phyloP scores from a whole-genome alignment of 768 basidiomycete genomes.

The Mycena epipterygia region DNA sequence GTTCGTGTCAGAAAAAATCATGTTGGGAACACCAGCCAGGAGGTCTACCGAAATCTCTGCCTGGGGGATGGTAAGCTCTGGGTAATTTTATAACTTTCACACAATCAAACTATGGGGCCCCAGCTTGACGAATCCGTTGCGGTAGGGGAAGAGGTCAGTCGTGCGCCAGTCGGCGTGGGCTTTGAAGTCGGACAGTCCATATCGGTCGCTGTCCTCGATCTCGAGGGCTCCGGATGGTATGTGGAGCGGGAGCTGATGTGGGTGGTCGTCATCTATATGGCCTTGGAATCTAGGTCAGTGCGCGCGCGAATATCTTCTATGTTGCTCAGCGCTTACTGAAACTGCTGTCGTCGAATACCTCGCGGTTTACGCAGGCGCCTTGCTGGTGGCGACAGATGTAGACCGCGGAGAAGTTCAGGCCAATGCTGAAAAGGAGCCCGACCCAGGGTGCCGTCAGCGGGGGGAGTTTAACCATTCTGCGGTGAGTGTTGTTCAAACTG shows the following conservation, averaged over 20 bases:
- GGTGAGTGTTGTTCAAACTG: too few species aligned
- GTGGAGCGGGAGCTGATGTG: constrained; percentile 29
- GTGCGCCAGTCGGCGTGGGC: constrained; percentile 34
- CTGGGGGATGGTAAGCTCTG: not conserved
- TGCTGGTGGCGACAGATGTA: constrained; percentile 21
- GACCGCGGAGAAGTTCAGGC: constrained; percentile 31
- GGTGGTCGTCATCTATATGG: constrained; percentile 34
- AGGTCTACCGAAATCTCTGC: constrained; percentile 14
- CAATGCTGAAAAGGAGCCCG: constrained; percentile 25
- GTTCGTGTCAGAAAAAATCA: too few species aligned
- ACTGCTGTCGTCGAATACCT: constrained; percentile 25
- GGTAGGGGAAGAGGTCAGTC: constrained; percentile 29
- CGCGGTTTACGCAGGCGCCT: not conserved
- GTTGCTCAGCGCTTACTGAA: constrained; percentile 21
- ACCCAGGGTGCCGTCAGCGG: constrained; percentile 18
- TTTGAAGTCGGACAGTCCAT: constrained; percentile 27
- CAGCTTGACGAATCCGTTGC: constrained; percentile 35
- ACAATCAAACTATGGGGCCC: constrained; percentile 29
- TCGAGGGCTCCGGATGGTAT: constrained; percentile 24
- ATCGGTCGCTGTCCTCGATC: constrained; percentile 32
- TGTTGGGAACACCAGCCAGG: too few species aligned
- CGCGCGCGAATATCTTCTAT: not conserved
- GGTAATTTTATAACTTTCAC: not conserved
- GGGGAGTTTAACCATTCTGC: constrained; percentile 13
- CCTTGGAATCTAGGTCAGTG: constrained; percentile 17